Conservation (phyloP, 176 grass and related monocot genomes). For the Oryza meyeriana region DNA sequence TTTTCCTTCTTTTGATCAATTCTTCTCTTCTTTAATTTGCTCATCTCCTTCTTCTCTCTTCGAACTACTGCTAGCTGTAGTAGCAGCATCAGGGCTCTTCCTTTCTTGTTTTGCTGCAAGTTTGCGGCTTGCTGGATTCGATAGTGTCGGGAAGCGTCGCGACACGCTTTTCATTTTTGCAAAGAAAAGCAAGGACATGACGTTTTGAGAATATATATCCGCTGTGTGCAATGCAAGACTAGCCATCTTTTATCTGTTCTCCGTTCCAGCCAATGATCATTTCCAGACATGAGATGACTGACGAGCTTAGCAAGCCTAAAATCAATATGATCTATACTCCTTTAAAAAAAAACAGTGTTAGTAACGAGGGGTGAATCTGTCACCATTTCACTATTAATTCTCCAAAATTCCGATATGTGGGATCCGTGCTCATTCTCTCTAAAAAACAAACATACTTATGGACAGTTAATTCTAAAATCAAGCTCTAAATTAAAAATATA, state of each 20-base stretch:
- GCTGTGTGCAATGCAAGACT: background rate
- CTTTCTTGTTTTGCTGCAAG: background rate
- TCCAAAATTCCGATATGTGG: too few species aligned
- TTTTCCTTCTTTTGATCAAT: constrained; percentile 37
- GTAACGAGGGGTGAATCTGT: too few species aligned
- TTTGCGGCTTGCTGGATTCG: background rate
- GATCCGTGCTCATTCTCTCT: too few species aligned
- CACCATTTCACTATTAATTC: too few species aligned
- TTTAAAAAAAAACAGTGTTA: too few species aligned
- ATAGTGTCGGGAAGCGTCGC: background rate
- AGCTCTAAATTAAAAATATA: too few species aligned
- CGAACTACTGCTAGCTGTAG: too few species aligned
- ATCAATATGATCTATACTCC: too few species aligned
- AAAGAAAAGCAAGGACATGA: constrained; percentile 21
- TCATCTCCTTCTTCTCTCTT: background rate
- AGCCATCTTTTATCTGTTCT: background rate
- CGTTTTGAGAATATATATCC: background rate
- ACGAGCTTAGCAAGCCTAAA: background rate
- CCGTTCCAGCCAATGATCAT: background rate
- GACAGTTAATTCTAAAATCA: too few species aligned
- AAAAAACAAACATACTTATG: too few species aligned
- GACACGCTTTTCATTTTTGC: constrained; percentile 33
- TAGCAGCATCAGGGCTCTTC: too few species aligned
- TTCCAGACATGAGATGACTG: background rate
- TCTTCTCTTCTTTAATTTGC: background rate